Evolutionary conservation across 2,329 filamentous ascomycete species (phyloP).

Genomic region (Paraphaeosphaeria minitans): DNA sequence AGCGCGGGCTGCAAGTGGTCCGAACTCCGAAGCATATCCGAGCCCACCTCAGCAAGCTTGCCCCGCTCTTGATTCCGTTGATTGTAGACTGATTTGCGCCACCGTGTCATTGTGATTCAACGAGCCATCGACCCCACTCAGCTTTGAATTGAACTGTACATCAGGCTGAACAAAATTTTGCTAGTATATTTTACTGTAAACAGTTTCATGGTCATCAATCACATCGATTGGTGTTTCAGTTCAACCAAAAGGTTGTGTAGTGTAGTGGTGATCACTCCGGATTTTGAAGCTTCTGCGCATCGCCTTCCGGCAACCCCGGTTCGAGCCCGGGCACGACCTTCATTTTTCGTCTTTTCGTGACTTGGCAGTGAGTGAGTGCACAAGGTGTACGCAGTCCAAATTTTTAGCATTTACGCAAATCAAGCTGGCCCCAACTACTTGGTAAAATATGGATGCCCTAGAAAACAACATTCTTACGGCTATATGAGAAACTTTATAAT

Average conservation of each 20-base stretch:
- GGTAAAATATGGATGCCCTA: too few species aligned
- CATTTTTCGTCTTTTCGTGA: not conserved
- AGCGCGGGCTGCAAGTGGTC: too few species aligned
- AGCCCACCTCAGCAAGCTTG: not conserved
- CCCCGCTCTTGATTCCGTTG: not conserved
- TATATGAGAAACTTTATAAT: not conserved
- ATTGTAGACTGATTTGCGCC: not conserved
- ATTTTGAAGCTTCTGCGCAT: conserved; percentile 4
- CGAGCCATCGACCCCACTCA: not conserved
- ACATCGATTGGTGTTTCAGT: not conserved
- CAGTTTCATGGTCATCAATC: not conserved
- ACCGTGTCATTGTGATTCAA: not conserved
- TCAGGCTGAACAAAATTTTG: too few species aligned
- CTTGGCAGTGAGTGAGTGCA: too few species aligned
- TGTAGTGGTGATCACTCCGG: conserved; percentile 12
- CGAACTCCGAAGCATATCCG: not conserved
- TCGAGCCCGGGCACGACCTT: conserved; percentile 11
- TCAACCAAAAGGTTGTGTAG: conserved; percentile 7
- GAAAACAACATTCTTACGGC: too few species aligned
- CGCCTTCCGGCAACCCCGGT: conserved; percentile 10
- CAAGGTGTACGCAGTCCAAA: too few species aligned
- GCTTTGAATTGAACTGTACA: too few species aligned
- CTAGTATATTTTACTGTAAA: not conserved
- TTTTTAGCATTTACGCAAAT: not conserved
- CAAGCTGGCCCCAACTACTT: too few species aligned